Base-by-base conservation (phyloP, 2,329 filamentous ascomycete species). In the Fusarium sambucinum region DNA sequence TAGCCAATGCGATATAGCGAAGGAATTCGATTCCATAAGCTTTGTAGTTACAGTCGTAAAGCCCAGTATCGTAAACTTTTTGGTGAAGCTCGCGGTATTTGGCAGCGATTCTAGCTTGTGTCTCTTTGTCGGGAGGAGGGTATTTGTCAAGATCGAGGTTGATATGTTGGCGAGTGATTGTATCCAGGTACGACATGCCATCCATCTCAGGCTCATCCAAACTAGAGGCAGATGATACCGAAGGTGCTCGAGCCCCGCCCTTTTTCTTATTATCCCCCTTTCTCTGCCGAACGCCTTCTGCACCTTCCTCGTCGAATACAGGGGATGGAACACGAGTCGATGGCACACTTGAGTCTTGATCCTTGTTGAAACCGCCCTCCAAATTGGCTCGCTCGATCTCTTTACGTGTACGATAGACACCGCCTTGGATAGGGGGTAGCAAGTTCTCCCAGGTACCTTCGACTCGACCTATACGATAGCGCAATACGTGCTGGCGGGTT, bases 391-490 rank as follows among this genome's bases (percentile, higher is more conserved):
- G 77, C 44, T 81, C 78, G 10, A 79, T 77, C 27, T 80, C 76
- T 46, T 68, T 68, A 17, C 77, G 73, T 23, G 81, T 79, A 69
- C 90, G 86, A 78, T 94, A 97, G 60, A 85, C 85, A 41, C 95
- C 95, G 59, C 94, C 94, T 79, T 98, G 95, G 53, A 98, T 95
- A 1, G 96, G 95, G 6, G 96, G 94, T 9, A 92, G 75, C 76
- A 97, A 97, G 78, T 97, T 97, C 65, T 83, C 82, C 96, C 96
- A 99, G 64, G 82, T 83, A 30, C 93, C 92, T 75, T 96, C 87
- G 59, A 97, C 88, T 67, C 85, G 87, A 44, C 96, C 96, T 74
- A 98, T 93, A 68, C 92, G 89, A 77, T 94, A 98, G 67, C 87
- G 87, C 62, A 87, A 80, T 93, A 97, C 97, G 72, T 88, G 87